phyloP scores from a whole-genome alignment of 768 basidiomycete genomes.

The Phaffia australis region DNA sequence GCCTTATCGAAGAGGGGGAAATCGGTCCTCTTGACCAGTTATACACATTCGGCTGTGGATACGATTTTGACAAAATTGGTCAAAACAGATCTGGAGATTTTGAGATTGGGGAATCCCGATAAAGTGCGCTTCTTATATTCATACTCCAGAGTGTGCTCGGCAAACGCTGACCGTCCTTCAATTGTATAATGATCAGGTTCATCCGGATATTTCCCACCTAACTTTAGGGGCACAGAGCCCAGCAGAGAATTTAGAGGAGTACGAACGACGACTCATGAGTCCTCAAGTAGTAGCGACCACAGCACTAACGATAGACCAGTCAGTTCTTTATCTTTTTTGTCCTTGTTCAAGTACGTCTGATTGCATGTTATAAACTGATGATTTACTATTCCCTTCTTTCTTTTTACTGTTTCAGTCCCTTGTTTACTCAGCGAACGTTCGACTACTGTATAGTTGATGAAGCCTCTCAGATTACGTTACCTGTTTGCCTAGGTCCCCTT shows the following conservation, averaged over 20 bases:
- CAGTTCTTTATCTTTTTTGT: slow-evolving; percentile 37
- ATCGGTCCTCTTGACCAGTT: slow-evolving; percentile 76
- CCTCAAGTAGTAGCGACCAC: slow-evolving; percentile 95
- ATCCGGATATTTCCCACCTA: slow-evolving; percentile 63
- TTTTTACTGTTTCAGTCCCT: slow-evolving; percentile 45
- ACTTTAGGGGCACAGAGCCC: slow-evolving; percentile 51
- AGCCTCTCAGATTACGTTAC: slow-evolving; percentile 92
- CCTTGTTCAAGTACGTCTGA: slow-evolving; percentile 13
- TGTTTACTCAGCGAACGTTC: slow-evolving; percentile 75
- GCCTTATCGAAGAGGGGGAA: slow-evolving; percentile 69
- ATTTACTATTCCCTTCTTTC: not conserved
- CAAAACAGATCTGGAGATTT: slow-evolving; percentile 55
- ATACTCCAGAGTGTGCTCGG: no score
- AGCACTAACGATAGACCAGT: slow-evolving; percentile 90
- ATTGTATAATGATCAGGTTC: slow-evolving; percentile 48
- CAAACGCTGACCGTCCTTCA: not conserved
- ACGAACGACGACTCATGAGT: slow-evolving; percentile 69
- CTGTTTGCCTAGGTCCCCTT: slow-evolving; percentile 86
- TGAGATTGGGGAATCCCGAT: slow-evolving; percentile 80
- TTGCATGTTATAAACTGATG: not conserved
- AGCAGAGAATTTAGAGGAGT: slow-evolving; percentile 62
- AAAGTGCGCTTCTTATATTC: slow-evolving; percentile 50
- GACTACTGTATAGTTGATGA: slow-evolving; percentile 98
- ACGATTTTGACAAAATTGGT: slow-evolving; percentile 81
- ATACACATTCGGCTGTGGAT: slow-evolving; percentile 97